A percentile compares a stretch with the other conserved stretches of the same genome.
Conservation (phyloP, 768 basidiomycete genomes). For the Lentinula sp. region DNA sequence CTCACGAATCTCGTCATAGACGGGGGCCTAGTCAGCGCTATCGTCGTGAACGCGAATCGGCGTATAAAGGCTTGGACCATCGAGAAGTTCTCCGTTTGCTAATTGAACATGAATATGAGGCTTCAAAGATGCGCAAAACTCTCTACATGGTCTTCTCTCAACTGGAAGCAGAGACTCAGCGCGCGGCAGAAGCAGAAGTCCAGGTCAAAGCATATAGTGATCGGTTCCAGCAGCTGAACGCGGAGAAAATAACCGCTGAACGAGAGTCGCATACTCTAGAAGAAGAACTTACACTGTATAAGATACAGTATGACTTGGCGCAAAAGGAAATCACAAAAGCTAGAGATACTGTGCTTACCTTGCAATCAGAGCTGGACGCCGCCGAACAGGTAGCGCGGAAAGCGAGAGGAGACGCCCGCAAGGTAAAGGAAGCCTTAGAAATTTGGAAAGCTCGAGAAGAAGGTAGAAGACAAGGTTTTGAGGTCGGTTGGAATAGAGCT, state of each 20-base stretch:
- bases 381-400: not conserved
- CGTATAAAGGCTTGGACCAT: conserved; percentile 20
- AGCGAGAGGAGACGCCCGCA: conserved; percentile 3
- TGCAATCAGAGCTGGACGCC: not conserved
- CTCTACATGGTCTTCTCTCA: conserved; percentile 30
- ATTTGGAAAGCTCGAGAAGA: conserved; percentile 6
- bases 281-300: conserved; percentile 3
- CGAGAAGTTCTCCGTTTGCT: conserved; percentile 26
- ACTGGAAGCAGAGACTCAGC: conserved; percentile 22
- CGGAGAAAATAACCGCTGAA: not conserved
- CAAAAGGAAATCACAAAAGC: conserved; percentile 4
- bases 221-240: not conserved
- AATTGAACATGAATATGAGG: conserved; percentile 34
- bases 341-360: not conserved
- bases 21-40: conserved; percentile 26
- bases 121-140: conserved; percentile 29
- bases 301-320: conserved; percentile 5
- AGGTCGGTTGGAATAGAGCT: conserved; percentile 5
- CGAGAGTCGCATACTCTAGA: conserved; percentile 1
- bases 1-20: not conserved
- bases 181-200: not conserved
- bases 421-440: conserved; percentile 3
- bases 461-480: conserved; percentile 4
- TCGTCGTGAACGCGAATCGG: conserved; percentile 26
- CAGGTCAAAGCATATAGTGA: not conserved